A percentile compares a stretch with the other conserved stretches of the same genome.
These are phyloP conservation scores for Neurospora sp. DNA, from an alignment of 495 filamentous ascomycete species.

Conservation along the genomic window DNA sequence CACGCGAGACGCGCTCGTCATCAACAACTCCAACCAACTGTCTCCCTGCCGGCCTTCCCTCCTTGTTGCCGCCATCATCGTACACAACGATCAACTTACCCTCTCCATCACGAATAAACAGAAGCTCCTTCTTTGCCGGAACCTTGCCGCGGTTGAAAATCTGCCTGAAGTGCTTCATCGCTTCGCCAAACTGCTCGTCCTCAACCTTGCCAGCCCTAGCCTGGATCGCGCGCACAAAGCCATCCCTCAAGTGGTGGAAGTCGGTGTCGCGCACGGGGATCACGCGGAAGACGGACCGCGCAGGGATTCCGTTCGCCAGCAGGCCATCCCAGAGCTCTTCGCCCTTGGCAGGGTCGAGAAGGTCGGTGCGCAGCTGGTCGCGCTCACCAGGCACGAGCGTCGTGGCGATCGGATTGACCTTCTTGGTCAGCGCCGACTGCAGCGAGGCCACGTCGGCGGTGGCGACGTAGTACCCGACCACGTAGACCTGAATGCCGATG, in stretches of 20 bases:
- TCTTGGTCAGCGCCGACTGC: conserved; percentile 35
- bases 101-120: conserved; percentile 55
- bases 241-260: conserved; percentile 83
- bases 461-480: conserved; percentile 82
- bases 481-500: conserved; percentile 85
- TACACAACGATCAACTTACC: conserved; percentile 62
- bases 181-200: conserved; percentile 59
- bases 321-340: conserved; percentile 64
- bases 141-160: conserved; percentile 68
- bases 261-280: conserved; percentile 83
- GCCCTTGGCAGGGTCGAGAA: conserved; percentile 60
- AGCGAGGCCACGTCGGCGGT: conserved; percentile 58
- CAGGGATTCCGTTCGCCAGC: conserved; percentile 48
- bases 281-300: conserved; percentile 62
- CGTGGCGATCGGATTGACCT: conserved; percentile 57
- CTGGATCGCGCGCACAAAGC: conserved; percentile 76
- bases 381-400: conserved; percentile 74
- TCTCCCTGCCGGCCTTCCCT: conserved; percentile 26
- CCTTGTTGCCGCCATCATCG: conserved; percentile 44
- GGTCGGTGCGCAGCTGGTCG: conserved; percentile 50
- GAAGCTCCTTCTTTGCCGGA: conserved; percentile 61
- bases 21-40: conserved; percentile 51
- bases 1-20: conserved; percentile 70
- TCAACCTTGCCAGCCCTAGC: conserved; percentile 52
- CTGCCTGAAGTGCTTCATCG: conserved; percentile 64